Evolutionary conservation across 2,329 filamentous ascomycete species (phyloP), one percentile per base, ranked within the genome.

Genomic region (Colletotrichum simmondsii): DNA sequence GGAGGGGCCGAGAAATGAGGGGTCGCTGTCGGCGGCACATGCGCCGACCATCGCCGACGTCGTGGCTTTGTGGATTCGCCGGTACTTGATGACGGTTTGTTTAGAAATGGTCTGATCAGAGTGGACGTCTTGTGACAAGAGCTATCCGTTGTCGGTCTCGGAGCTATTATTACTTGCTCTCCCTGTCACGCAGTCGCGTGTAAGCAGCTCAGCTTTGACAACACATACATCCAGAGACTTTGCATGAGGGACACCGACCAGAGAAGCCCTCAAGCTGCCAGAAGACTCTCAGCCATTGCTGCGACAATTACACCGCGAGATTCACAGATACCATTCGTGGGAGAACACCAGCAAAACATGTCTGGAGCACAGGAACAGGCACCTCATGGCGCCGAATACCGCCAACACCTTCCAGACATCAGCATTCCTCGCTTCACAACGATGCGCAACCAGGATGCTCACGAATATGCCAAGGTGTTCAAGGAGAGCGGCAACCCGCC

Each of bases 391-490:
- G 78, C 77, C 60, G 80, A 80, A 62, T 92, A 90, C 77, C 88
- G 91, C 69, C 82, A 88, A 68, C 88, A 90, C 78, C 83, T 94
- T 16, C 92, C 91, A 0, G 91, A 93, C 77, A 85, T 93, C 63
- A 86, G 77, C 75, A 86, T 83, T 32, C 87, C 88, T 16, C 89
- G 92, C 46, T 94, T 94, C 82, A 88, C 87, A 24, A 86, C 86
- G 4, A 91, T 93, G 83, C 87, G 89, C 72, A 85, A 86, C 65
- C 91, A 93, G 78, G 87, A 92, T 78, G 86, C 90, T 3, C 87
- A 91, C 69, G 86, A 89, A 72, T 93, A 94, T 74, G 90, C 89
- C 0, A 81, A 86, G 6, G 87, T 83, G 4, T 92, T 94, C 78
- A 89, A 89, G 72, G 85, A 89, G 42, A 80, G 85, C 24, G 88